Evolutionary conservation across 306 rosid species (phyloP).

Genomic region (Dicorynia guianensis): DNA sequence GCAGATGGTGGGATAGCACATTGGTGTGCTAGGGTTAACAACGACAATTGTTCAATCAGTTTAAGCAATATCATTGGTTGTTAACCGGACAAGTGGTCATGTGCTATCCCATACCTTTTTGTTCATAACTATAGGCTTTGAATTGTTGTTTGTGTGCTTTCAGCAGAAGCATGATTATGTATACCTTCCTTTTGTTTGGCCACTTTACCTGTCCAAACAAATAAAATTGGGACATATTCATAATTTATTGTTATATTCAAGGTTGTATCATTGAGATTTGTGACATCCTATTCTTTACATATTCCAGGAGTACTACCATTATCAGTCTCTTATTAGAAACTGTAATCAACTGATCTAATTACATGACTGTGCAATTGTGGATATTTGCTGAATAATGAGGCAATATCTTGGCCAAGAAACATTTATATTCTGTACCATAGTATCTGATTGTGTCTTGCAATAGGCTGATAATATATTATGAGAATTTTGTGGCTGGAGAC

Average conservation of each 20-base stretch:
- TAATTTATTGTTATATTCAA: not conserved
- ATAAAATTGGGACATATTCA: not conserved
- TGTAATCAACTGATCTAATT: conserved; percentile 3
- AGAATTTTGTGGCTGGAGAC: conserved; percentile 17
- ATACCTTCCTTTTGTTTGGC: not conserved
- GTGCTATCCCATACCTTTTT: no score
- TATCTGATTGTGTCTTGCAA: not conserved
- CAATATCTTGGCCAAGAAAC: not conserved
- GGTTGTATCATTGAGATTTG: not conserved
- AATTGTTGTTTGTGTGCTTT: not conserved
- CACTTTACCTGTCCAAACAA: not conserved
- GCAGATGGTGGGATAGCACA: not conserved
- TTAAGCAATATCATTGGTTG: no score
- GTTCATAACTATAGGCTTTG: not conserved
- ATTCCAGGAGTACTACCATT: not conserved
- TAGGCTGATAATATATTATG: not conserved
- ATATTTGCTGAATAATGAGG: conserved; percentile 7
- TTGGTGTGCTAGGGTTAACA: no score
- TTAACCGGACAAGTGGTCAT: no score
- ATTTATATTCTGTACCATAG: conserved; percentile 2
- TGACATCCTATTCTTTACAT: not conserved
- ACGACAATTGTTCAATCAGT: no score
- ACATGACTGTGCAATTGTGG: not conserved
- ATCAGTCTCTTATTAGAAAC: conserved; percentile 1
- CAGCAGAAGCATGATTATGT: not conserved